These are phyloP conservation scores for Penicillium brasilianum DNA, from an alignment of 2,329 filamentous ascomycete species.

Conservation along the genomic window DNA sequence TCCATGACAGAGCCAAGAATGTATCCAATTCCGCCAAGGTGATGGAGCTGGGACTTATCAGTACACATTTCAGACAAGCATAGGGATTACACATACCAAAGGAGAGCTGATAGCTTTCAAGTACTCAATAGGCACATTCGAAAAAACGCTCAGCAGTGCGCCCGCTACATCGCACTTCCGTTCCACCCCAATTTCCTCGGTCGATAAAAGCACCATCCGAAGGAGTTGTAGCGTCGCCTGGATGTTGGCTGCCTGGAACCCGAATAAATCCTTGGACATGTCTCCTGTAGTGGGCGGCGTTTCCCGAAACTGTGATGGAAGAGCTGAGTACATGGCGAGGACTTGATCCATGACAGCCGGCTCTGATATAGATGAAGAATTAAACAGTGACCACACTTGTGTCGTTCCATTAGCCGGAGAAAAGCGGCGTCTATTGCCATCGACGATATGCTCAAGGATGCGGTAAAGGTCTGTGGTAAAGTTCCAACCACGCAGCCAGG, in stretches of 20 bases:
- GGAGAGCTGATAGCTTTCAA: constrained; percentile 56
- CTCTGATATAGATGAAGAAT: constrained; percentile 28
- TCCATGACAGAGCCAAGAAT: constrained; percentile 57
- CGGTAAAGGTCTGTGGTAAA: constrained; percentile 63
- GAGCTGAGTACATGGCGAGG: constrained; percentile 29
- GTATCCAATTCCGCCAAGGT: constrained; percentile 56
- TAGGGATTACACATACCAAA: constrained; percentile 33
- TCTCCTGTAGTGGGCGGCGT: constrained; percentile 37
- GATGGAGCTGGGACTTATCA: constrained; percentile 42
- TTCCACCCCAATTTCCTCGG: constrained; percentile 45
- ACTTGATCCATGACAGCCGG: constrained; percentile 33
- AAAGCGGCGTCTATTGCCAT: constrained; percentile 27
- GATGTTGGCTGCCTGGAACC: constrained; percentile 60
- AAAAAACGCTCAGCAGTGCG: constrained; percentile 52
- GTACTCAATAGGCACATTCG: constrained; percentile 51
- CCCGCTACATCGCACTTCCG: constrained; percentile 54
- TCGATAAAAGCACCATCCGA: constrained; percentile 53
- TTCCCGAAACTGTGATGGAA: constrained; percentile 33
- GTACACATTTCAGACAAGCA: background rate
- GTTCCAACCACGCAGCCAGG: constrained; percentile 63
- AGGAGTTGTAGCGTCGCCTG: constrained; percentile 55
- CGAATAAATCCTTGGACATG: constrained; percentile 46
- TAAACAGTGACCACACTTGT: constrained; percentile 32
- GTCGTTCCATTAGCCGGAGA: constrained; percentile 31
- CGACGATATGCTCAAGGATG: constrained; percentile 58